Percentiles rank a stretch among this genome's conserved stretches.
phyloP scores from a whole-genome alignment of 2,329 filamentous ascomycete genomes.

The Madurella fahalii region DNA sequence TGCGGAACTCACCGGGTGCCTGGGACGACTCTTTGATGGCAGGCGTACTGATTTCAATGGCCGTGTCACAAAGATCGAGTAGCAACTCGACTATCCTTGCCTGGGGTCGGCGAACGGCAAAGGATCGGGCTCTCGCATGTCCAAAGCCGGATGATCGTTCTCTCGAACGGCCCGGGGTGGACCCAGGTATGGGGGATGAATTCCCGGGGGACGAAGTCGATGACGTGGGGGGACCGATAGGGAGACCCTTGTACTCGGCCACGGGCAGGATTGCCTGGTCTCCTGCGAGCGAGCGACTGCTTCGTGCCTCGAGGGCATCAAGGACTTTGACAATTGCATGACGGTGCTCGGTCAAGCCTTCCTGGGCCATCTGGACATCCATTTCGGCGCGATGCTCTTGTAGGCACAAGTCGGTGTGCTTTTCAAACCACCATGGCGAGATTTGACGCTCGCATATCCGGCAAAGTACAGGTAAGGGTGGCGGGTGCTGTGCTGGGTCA shows the following conservation, averaged over 20 bases:
- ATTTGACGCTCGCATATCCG: conserved; percentile 97
- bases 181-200: conserved; percentile 34
- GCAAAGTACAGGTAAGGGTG: conserved; percentile 81
- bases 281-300: conserved; percentile 59
- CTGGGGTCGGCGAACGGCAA: conserved; percentile 84
- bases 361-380: conserved; percentile 95
- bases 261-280: conserved; percentile 50
- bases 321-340: conserved; percentile 93
- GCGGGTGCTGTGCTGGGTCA: conserved; percentile 70
- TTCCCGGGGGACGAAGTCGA: conserved; percentile 68
- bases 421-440: conserved; percentile 99
- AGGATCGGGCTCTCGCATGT: conserved; percentile 79
- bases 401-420: conserved; percentile 92
- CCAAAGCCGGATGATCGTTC: conserved; percentile 68
- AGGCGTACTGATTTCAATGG: conserved; percentile 89
- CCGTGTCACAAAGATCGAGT: conserved; percentile 91
- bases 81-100: conserved; percentile 92
- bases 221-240: conserved; percentile 72
- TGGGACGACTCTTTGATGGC: conserved; percentile 81
- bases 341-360: conserved; percentile 85
- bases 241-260: conserved; percentile 82
- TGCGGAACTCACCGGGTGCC: conserved; percentile 72
- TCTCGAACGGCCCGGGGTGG: conserved; percentile 68
- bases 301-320: conserved; percentile 80
- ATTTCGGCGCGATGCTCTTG: conserved; percentile 96